Conservation (phyloP, 2,329 filamentous ascomycete genomes). For the Xylariaceae sp. region DNA sequence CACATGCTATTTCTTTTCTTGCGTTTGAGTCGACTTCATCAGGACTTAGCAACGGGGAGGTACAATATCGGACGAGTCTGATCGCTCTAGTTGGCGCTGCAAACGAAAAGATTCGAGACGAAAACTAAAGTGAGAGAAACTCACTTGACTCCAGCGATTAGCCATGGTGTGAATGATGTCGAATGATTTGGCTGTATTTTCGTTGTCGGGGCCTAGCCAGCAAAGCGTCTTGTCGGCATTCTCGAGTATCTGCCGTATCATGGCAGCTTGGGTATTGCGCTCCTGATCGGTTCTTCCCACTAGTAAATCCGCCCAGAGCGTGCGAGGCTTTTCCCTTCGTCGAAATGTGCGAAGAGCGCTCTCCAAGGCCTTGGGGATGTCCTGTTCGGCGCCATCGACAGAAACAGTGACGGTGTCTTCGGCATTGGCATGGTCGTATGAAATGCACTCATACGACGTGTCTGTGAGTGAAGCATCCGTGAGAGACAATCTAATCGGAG, state of each 20-base stretch:
- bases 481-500: constrained; percentile 14
- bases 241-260: constrained; percentile 11
- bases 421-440: constrained; percentile 14
- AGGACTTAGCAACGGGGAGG: no score
- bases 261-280: constrained; percentile 9
- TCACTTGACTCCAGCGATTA: constrained; percentile 5
- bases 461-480: constrained; percentile 11
- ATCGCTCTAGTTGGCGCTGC: no score
- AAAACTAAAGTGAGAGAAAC: no score
- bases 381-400: constrained; percentile 11
- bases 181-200: constrained; percentile 11
- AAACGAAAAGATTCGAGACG: no score
- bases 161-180: constrained; percentile 14
- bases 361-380: constrained; percentile 12
- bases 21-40: no score
- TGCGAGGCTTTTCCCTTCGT: constrained; percentile 15
- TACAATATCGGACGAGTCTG: no score
- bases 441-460: constrained; percentile 20
- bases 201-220: constrained; percentile 16
- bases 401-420: constrained; percentile 4
- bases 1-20: no score
- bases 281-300: constrained; percentile 15
- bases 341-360: constrained; percentile 17
- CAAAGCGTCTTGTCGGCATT: constrained; percentile 20
- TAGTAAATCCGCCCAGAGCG: constrained; percentile 18